Evolutionary conservation across 495 filamentous ascomycete genomes (phyloP).

Genomic region (Sordaria brevicollis): DNA sequence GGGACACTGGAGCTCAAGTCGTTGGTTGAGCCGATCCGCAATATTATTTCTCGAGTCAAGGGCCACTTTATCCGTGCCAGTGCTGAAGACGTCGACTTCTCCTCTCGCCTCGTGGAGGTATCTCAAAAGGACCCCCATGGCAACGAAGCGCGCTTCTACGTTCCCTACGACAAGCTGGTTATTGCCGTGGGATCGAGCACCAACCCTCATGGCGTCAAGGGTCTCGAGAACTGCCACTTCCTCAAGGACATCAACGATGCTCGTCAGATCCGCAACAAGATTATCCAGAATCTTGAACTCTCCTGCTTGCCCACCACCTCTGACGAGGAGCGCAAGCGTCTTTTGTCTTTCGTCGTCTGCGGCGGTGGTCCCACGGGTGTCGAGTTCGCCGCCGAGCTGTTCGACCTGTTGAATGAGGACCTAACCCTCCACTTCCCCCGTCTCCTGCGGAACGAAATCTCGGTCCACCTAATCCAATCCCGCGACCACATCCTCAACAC

Average conservation of each 20-base stretch:
- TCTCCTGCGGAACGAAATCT: constrained; percentile 90
- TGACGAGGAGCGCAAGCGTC: constrained; percentile 76
- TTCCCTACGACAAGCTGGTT: constrained; percentile 98
- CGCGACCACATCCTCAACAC: constrained; percentile 94
- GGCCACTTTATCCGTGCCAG: constrained; percentile 85
- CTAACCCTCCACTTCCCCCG: constrained; percentile 72
- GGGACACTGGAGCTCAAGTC: constrained; percentile 87
- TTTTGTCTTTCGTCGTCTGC: constrained; percentile 89
- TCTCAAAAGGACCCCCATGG: constrained; percentile 62
- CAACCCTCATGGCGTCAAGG: constrained; percentile 93
- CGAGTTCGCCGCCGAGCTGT: constrained; percentile 94
- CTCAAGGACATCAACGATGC: constrained; percentile 92
- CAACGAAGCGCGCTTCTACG: constrained; percentile 68
- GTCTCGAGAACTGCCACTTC: constrained; percentile 88
- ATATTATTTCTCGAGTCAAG: constrained; percentile 62
- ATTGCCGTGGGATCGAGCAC: constrained; percentile 86
- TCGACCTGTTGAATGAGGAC: constrained; percentile 94
- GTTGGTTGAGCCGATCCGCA: constrained; percentile 83
- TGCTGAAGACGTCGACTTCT: constrained; percentile 85
- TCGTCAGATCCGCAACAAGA: constrained; percentile 71
- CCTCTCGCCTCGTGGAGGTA: constrained; percentile 80
- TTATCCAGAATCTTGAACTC: constrained; percentile 85
- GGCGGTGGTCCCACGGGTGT: constrained; percentile 96
- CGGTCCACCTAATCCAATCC: constrained; percentile 93
- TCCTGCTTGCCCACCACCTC: constrained; percentile 88